These are phyloP conservation scores for Fraxinus ornus DNA, from an alignment of 305 asterid genomes.

Conservation along the genomic window DNA sequence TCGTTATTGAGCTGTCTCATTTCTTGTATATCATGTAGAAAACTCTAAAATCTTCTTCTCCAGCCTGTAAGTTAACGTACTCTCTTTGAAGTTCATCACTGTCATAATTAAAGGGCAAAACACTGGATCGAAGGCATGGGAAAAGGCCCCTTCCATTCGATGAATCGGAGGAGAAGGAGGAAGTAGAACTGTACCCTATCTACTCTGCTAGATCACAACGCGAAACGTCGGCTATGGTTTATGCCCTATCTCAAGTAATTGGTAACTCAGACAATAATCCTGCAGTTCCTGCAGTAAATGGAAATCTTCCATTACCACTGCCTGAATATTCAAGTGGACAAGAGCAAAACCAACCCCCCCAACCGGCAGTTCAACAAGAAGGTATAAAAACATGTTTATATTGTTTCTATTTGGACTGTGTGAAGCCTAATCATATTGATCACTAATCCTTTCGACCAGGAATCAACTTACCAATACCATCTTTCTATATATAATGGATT, in stretches of 20 bases:
- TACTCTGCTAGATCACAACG: conserved; percentile 60
- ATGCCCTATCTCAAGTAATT: conserved; percentile 77
- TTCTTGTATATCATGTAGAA: conserved; percentile 12
- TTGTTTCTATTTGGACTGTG: background rate
- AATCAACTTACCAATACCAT: background rate
- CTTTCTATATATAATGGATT: background rate
- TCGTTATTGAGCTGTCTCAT: background rate
- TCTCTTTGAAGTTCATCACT: background rate
- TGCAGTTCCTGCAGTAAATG: background rate
- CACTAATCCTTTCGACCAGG: background rate
- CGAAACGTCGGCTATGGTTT: conserved; percentile 77
- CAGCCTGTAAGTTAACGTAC: background rate
- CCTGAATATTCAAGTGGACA: conserved; percentile 4
- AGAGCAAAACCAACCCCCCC: conserved; percentile 30
- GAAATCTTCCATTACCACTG: conserved; percentile 4
- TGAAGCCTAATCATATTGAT: background rate
- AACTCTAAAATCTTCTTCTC: background rate
- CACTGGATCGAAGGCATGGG: conserved; percentile 54
- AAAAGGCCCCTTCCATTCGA: conserved; percentile 54
- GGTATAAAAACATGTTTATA: conserved; percentile 26
- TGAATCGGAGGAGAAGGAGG: conserved; percentile 50
- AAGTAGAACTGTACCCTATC: conserved; percentile 29
- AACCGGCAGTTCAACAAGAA: conserved; percentile 36
- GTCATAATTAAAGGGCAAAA: background rate
- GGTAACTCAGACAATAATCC: conserved; percentile 38